A percentile compares a stretch with the other conserved stretches of the same genome.
Evolutionary conservation across 2,329 filamentous ascomycete genomes (phyloP).

Genomic region (Colletotrichum lindemuthianum): DNA sequence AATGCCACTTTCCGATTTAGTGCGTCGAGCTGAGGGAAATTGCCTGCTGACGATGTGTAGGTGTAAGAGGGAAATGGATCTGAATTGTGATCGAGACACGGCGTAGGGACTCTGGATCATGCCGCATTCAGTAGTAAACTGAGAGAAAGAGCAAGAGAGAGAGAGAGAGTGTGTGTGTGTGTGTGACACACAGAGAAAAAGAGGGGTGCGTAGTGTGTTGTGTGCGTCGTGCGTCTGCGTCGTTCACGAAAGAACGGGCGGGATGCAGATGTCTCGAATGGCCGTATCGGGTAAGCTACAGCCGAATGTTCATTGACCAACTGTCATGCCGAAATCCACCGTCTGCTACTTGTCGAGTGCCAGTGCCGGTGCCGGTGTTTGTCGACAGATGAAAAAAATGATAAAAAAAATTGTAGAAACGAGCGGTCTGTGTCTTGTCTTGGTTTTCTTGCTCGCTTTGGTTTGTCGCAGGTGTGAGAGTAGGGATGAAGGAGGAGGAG

Average conservation of each 20-base stretch:
- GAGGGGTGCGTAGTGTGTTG: slow-evolving; percentile 1
- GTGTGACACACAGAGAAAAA: not conserved
- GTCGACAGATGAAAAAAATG: not conserved
- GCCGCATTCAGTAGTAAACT: slow-evolving; percentile 27
- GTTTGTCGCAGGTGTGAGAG: slow-evolving; percentile 26
- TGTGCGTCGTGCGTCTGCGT: not conserved
- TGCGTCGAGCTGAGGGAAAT: slow-evolving; percentile 3
- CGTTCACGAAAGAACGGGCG: slow-evolving; percentile 18
- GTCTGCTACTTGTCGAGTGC: not conserved
- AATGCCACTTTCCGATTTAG: not conserved
- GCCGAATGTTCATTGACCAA: slow-evolving; percentile 3
- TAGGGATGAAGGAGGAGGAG: slow-evolving; percentile 35
- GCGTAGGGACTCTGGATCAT: slow-evolving; percentile 30
- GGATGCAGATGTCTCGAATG: slow-evolving; percentile 32
- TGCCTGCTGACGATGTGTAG: slow-evolving; percentile 4
- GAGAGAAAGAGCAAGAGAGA: not conserved
- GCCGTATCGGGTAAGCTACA: slow-evolving; percentile 31
- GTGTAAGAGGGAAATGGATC: slow-evolving; percentile 18
- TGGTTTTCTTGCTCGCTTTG: slow-evolving; percentile 24
- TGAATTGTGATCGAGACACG: slow-evolving; percentile 22
- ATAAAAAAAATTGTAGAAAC: not conserved
- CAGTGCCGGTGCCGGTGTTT: not conserved
- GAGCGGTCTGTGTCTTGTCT: slow-evolving; percentile 33
- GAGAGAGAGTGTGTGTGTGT: too few species aligned
- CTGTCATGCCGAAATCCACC: not conserved